Evolutionary conservation across 192 early-diverging fungal species (phyloP).

Genomic region (Coemansia sp.): DNA sequence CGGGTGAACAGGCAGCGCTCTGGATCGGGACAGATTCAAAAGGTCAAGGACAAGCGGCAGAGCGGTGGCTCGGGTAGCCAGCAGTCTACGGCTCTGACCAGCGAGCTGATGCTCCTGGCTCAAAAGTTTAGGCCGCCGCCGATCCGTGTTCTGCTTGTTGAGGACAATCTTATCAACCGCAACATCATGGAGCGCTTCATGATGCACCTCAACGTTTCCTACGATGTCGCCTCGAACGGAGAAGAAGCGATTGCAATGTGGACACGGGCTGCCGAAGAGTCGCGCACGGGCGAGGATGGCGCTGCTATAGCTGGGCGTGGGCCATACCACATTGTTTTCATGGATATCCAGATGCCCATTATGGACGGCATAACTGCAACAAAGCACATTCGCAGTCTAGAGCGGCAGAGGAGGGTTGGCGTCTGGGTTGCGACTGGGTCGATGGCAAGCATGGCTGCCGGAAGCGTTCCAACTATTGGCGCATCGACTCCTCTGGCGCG

Average conservation of each 20-base stretch:
- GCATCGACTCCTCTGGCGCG: neutral
- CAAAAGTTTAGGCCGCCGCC: conserved; percentile 25
- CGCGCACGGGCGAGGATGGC: neutral
- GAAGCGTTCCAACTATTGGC: conserved; percentile 58
- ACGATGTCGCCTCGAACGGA: conserved; percentile 78
- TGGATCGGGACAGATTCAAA: neutral
- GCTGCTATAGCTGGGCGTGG: conserved; percentile 30
- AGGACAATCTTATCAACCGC: conserved; percentile 80
- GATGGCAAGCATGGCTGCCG: conserved; percentile 79
- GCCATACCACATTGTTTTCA: conserved; percentile 69
- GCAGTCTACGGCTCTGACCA: neutral
- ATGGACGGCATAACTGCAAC: conserved; percentile 89
- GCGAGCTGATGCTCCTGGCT: neutral
- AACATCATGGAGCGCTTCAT: conserved; percentile 72
- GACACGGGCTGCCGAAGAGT: conserved; percentile 50
- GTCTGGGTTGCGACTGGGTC: conserved; percentile 51
- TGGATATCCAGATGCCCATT: conserved; percentile 90
- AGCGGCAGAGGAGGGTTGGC: conserved; percentile 56
- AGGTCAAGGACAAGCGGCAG: conserved; percentile 15
- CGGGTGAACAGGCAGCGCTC: conserved; percentile 7
- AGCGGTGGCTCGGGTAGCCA: conserved; percentile 3
- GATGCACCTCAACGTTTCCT: conserved; percentile 69
- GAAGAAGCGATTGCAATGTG: conserved; percentile 81
- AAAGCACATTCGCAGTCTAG: conserved; percentile 71
- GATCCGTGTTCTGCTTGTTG: conserved; percentile 78